Conservation (phyloP, 371 early-diverging fungal genomes). For the Lichtheimia ornata region DNA sequence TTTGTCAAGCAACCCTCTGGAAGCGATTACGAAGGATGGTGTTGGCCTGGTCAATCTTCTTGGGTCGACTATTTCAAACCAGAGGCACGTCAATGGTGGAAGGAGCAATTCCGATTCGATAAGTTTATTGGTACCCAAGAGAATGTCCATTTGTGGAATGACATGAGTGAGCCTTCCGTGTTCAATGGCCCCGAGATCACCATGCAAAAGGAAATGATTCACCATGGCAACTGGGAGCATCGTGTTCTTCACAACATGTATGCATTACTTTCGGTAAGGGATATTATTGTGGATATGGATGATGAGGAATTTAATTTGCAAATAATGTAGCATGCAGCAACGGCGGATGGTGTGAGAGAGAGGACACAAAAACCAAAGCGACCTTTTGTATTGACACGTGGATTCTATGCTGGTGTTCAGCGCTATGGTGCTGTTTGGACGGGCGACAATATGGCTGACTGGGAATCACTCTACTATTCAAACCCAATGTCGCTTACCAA, state of each 20-base stretch:
- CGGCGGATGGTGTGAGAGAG: conserved; percentile 57
- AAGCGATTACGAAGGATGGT: conserved; percentile 84
- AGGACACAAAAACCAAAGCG: conserved; percentile 58
- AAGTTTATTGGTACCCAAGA: conserved; percentile 78
- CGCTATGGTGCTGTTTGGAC: conserved; percentile 92
- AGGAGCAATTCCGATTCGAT: conserved; percentile 65
- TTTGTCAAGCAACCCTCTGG: conserved; percentile 80
- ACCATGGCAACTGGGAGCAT: conserved; percentile 78
- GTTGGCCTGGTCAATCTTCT: conserved; percentile 90
- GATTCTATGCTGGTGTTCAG: conserved; percentile 89
- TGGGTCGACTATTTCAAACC: conserved; percentile 90
- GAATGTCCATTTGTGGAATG: conserved; percentile 87
- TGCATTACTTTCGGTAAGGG: conserved; percentile 68
- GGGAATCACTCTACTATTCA: conserved; percentile 78
- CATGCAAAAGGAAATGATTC: conserved; percentile 88
- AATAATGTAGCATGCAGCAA: conserved; percentile 47
- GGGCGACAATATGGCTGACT: conserved; percentile 85
- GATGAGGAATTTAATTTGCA: not conserved
- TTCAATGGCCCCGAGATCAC: conserved; percentile 93
- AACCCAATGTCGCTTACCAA: conserved; percentile 84
- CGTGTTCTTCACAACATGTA: conserved; percentile 91
- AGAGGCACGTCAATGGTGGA: conserved; percentile 83
- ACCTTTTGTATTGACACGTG: conserved; percentile 88
- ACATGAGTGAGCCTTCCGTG: conserved; percentile 94
- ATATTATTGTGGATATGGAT: not conserved